Evolutionary conservation across 805 yeast species (phyloP).

Genomic region (Tetrapisispora namnaoensis): DNA sequence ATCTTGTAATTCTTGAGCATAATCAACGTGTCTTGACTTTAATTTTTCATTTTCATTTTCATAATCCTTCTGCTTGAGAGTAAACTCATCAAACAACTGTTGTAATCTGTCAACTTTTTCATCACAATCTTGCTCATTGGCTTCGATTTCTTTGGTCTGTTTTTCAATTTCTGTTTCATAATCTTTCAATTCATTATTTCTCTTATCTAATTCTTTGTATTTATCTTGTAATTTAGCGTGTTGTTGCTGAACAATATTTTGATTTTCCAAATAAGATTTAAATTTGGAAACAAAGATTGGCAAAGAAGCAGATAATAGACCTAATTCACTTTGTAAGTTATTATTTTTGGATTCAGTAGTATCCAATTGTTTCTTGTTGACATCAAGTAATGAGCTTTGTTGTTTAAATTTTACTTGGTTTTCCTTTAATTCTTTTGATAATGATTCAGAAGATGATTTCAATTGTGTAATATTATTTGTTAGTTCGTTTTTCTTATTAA

Average conservation of each 20-base stretch:
- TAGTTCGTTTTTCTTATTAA: slow-evolving; percentile 51
- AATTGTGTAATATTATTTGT: slow-evolving; percentile 60
- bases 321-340: slow-evolving; percentile 35
- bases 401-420: slow-evolving; percentile 46
- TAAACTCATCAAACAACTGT: slow-evolving; percentile 28
- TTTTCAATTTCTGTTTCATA: slow-evolving; percentile 27
- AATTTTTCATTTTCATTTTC: slow-evolving; percentile 27
- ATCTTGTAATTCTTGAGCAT: slow-evolving; percentile 33
- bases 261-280: slow-evolving; percentile 28
- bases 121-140: slow-evolving; percentile 29
- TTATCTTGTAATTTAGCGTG: slow-evolving; percentile 24
- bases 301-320: slow-evolving; percentile 24
- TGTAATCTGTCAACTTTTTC: slow-evolving; percentile 32
- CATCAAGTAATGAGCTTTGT: slow-evolving; percentile 50
- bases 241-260: slow-evolving; percentile 28
- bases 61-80: slow-evolving; percentile 16
- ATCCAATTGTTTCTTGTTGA: slow-evolving; percentile 57
- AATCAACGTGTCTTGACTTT: slow-evolving; percentile 30
- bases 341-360: slow-evolving; percentile 42
- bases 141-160: slow-evolving; percentile 28
- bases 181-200: slow-evolving; percentile 26
- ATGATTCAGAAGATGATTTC: slow-evolving; percentile 55
- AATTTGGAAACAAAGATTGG: slow-evolving; percentile 19
- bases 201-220: slow-evolving; percentile 26
- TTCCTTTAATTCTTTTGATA: slow-evolving; percentile 45